Evolutionary conservation across 768 basidiomycete species (phyloP).

Genomic region (Leccinum fibrillosum): DNA sequence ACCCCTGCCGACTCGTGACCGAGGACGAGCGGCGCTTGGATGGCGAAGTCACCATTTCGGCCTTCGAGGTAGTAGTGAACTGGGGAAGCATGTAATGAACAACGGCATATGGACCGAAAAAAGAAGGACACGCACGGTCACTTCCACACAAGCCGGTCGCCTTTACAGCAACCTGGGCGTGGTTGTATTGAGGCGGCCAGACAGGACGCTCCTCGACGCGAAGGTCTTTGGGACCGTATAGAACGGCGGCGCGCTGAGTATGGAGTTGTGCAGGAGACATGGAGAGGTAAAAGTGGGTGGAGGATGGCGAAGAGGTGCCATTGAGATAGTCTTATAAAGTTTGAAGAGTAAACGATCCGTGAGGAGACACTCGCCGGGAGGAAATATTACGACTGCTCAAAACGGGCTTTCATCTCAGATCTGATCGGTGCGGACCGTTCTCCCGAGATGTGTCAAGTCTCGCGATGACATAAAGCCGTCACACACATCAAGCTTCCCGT

Average conservation of each 20-base stretch:
- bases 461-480: constrained; percentile 29
- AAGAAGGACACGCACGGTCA: constrained; percentile 51
- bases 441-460: constrained; percentile 24
- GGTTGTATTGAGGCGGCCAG: constrained; percentile 66
- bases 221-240: constrained; percentile 81
- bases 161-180: constrained; percentile 76
- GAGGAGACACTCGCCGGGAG: constrained; percentile 19
- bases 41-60: constrained; percentile 88
- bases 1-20: constrained; percentile 93
- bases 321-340: constrained; percentile 33
- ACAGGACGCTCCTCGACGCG: constrained; percentile 71
- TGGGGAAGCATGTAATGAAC: constrained; percentile 28
- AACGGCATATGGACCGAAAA: not conserved
- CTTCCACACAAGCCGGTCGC: constrained; percentile 91
- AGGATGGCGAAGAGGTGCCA: constrained; percentile 23
- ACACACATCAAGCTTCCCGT: constrained; percentile 19
- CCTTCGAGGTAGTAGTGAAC: constrained; percentile 91
- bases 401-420: constrained; percentile 17
- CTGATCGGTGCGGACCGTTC: constrained; percentile 29
- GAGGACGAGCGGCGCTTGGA: constrained; percentile 83
- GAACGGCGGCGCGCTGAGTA: constrained; percentile 70
- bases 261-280: constrained; percentile 51
- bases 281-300: constrained; percentile 16
- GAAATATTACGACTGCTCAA: constrained; percentile 22
- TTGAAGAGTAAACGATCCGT: constrained; percentile 30